Evolutionary conservation across 257 asterid genomes (phyloP).

Genomic region (Euphrasia confusa): DNA sequence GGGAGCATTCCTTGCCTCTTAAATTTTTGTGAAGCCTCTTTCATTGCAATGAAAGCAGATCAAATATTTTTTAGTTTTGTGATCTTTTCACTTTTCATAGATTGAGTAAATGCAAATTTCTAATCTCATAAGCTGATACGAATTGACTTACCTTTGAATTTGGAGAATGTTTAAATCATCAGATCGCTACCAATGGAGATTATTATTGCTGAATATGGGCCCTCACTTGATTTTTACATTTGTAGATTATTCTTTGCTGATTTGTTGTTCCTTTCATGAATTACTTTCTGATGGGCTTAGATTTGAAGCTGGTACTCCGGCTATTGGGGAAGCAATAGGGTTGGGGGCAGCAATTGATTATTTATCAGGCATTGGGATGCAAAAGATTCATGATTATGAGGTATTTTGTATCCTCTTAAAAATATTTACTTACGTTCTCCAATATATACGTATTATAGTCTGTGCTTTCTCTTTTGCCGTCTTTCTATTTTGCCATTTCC

Average conservation of each 20-base stretch:
- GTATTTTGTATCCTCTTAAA: conserved; percentile 29
- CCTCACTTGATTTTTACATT: conserved; percentile 3
- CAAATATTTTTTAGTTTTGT: background rate
- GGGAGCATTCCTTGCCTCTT: too few species aligned
- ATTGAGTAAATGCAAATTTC: background rate
- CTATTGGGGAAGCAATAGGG: conserved; percentile 91
- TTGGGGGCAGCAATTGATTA: conserved; percentile 90
- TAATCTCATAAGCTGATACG: conserved; percentile 4
- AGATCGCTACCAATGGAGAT: conserved; percentile 1
- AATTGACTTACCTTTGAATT: conserved; percentile 1
- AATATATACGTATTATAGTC: background rate
- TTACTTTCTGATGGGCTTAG: conserved; percentile 33
- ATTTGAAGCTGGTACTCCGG: conserved; percentile 98
- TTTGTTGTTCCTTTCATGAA: conserved; percentile 1
- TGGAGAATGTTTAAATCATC: conserved; percentile 8
- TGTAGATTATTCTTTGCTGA: conserved; percentile 19
- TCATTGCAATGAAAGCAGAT: background rate
- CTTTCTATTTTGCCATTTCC: background rate
- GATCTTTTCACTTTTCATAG: conserved; percentile 3
- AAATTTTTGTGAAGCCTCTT: background rate
- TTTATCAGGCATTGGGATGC: conserved; percentile 85
- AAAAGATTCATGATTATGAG: conserved; percentile 85
- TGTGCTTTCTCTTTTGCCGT: conserved; percentile 10
- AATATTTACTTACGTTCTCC: background rate
- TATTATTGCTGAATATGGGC: background rate